Conservation (phyloP, 2,329 filamentous ascomycete genomes). For the Xylaria sp. region DNA sequence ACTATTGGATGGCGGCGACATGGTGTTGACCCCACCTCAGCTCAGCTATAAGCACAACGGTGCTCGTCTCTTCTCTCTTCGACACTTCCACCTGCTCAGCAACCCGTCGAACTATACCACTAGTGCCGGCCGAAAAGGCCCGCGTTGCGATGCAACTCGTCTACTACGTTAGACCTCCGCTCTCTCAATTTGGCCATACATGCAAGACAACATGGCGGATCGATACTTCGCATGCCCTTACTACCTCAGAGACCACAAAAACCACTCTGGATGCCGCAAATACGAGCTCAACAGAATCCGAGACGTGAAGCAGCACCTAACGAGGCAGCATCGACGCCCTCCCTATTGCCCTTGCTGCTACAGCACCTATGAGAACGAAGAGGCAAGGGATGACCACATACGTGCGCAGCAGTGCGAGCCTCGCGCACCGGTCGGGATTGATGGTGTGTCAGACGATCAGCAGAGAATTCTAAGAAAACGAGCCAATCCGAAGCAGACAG, state of each 20-base stretch:
- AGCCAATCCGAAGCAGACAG: not conserved
- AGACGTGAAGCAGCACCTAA: constrained; percentile 12
- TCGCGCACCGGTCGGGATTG: not conserved
- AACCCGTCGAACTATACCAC: too few relatives aligned
- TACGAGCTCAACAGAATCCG: constrained; percentile 8
- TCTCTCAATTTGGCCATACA: too few relatives aligned
- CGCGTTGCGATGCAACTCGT: too few relatives aligned
- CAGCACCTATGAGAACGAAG: not conserved
- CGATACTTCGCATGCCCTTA: constrained; percentile 1
- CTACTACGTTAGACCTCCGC: too few relatives aligned
- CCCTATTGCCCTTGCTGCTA: not conserved
- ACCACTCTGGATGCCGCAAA: not conserved
- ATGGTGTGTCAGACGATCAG: constrained; percentile 9
- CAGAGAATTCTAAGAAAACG: not conserved
- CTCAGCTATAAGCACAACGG: too few relatives aligned
- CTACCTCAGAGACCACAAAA: not conserved
- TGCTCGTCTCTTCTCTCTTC: too few relatives aligned
- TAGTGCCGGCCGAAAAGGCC: too few relatives aligned
- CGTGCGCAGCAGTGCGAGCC: not conserved
- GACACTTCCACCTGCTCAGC: too few relatives aligned
- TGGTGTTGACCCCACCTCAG: too few relatives aligned
- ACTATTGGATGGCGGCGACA: too few relatives aligned
- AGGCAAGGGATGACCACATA: not conserved
- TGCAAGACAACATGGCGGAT: not conserved
- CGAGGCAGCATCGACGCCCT: not conserved